Percentiles rank a stretch among this genome's conserved stretches.
Conservation (phyloP, 805 yeast genomes). For the Schizosaccharomyces japonicus region DNA sequence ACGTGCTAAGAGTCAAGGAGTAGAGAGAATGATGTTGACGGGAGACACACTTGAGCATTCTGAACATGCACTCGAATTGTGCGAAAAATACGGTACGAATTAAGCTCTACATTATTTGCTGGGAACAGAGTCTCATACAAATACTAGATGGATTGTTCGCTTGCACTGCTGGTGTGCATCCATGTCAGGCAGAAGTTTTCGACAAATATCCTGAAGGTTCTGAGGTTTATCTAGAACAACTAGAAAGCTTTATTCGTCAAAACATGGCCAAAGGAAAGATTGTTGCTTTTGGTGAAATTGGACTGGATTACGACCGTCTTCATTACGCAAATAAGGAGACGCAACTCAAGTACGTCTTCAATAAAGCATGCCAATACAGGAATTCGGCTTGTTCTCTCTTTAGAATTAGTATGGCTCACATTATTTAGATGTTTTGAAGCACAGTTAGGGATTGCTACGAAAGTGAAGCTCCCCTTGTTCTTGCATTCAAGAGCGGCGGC, state of each 20-base stretch:
- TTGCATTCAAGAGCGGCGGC: slow-evolving; percentile 75
- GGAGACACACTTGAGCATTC: slow-evolving; percentile 61
- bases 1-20: slow-evolving; percentile 44
- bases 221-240: slow-evolving; percentile 23
- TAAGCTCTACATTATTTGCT: slow-evolving; percentile 1
- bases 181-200: slow-evolving; percentile 55
- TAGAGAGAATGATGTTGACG: slow-evolving; percentile 49
- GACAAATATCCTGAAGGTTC: slow-evolving; percentile 14
- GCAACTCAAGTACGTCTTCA: slow-evolving; percentile 24
- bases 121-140: slow-evolving; percentile 7
- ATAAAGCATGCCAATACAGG: too few relatives aligned
- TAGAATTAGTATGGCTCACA: not conserved
- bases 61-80: slow-evolving; percentile 32
- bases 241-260: slow-evolving; percentile 26
- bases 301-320: slow-evolving; percentile 83
- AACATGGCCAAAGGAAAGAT: slow-evolving; percentile 32
- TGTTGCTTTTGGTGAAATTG: slow-evolving; percentile 82
- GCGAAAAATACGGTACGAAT: slow-evolving; percentile 16
- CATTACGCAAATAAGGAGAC: slow-evolving; percentile 45
- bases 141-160: slow-evolving; percentile 15
- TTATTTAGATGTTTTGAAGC: slow-evolving; percentile 28
- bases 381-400: not conserved
- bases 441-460: slow-evolving; percentile 44
- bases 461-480: slow-evolving; percentile 47
- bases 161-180: slow-evolving; percentile 86